Evolutionary conservation across 2,329 filamentous ascomycete species (phyloP), one percentile per base, ranked within the genome.

Genomic region (Capronia americana): DNA sequence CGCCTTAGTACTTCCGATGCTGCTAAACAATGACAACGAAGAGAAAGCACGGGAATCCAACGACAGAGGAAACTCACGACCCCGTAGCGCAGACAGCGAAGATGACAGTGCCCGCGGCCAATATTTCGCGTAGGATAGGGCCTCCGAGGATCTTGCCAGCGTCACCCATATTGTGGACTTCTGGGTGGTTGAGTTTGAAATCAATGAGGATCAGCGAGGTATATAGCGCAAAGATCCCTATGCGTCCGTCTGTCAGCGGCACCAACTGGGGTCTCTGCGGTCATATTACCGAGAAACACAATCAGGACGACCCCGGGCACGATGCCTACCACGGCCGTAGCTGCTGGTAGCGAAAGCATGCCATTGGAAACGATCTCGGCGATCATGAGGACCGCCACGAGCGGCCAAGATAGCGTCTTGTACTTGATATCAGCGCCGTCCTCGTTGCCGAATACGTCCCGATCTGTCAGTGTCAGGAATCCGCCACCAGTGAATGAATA

Each of bases 101-200:
- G 69, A 84, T 78, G 61, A 85, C 74, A 0, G 83, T 85, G 2
- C 84, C 83, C 20, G 75, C 78, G 32, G 78, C 79, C 44, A 86
- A 77, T 12, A 85, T 67, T 68, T 84, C 84, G 26, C 83, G 79
- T 0, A 85, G 84, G 4, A 83, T 65, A 1, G 79, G 81, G 2
- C 86, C 85, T 62, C 86, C 85, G 23, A 87, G 77, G 60, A 86
- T 81, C 50, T 75, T 75, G 17, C 85, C 85, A 0, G 84, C 85
- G 68, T 87, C 85, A 50, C 85, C 85, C 76, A 87, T 86, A 59
- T 82, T 83, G 70, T 87, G 86, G 2, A 87, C 84, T 66, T 85
- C 79, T 0, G 82, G 81, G 71, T 86, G 85, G 14, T 78, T 76
- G 34, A 85, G 69, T 71, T 87, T 87, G 76, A 87, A 87, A 63